Percentiles rank a stretch among this genome's conserved stretches.
Conservation (phyloP, 441 rosid species). For the Theobroma grandiflorum region DNA sequence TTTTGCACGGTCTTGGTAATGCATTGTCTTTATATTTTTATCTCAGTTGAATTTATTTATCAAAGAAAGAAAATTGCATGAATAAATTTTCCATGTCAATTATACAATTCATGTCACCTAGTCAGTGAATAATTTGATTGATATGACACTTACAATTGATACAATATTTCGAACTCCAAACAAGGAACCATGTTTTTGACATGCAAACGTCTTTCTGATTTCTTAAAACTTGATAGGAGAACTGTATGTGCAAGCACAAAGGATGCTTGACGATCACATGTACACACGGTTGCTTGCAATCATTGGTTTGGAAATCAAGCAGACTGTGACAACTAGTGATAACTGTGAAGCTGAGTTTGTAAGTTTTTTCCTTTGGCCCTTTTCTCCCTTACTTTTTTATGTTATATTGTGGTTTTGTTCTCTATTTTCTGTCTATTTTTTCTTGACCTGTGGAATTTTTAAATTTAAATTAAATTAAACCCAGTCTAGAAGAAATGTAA, state of each 20-base stretch:
- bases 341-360: conserved; percentile 85
- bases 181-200: background rate
- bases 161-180: conserved; percentile 14
- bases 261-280: conserved; percentile 86
- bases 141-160: background rate
- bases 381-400: background rate
- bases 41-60: background rate
- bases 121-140: conserved; percentile 27
- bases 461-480: background rate
- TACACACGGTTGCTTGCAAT: conserved; percentile 83
- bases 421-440: conserved; percentile 1
- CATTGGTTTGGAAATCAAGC: conserved; percentile 71
- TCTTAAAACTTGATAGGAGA: conserved; percentile 68
- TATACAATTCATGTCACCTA: conserved; percentile 4
- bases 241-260: conserved; percentile 81
- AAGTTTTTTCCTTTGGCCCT: conserved; percentile 44
- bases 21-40: conserved; percentile 22
- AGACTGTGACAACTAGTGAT: conserved; percentile 60
- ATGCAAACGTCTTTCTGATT: conserved; percentile 32
- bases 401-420: background rate
- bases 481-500: background rate
- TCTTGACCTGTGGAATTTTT: background rate
- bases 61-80: conserved; percentile 12
- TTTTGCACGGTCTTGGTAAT: conserved; percentile 92
- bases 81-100: background rate